A percentile compares a stretch with the other conserved stretches of the same genome.
phyloP scores from a whole-genome alignment of 331 rosid genomes.

The Stylosanthes scabra region DNA sequence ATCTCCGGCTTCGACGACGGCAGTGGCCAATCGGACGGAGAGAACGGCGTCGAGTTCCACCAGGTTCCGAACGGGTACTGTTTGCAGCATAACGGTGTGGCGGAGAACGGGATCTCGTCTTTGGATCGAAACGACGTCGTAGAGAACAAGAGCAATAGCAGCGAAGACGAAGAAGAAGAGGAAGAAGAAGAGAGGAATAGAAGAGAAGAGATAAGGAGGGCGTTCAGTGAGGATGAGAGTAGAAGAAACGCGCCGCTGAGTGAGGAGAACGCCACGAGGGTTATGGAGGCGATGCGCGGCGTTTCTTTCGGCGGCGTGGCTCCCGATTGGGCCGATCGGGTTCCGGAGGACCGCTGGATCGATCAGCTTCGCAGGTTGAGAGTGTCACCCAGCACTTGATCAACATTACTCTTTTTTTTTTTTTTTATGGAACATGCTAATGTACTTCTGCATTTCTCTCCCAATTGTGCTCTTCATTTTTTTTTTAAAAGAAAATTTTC shows the following conservation, averaged over 20 bases:
- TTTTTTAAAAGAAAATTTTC: too few species aligned
- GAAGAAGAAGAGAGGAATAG: conserved; percentile 33
- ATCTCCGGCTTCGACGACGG: conserved; percentile 61
- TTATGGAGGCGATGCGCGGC: conserved; percentile 90
- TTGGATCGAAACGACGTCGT: conserved; percentile 56
- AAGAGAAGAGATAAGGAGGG: conserved; percentile 55
- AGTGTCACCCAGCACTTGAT: conserved; percentile 44
- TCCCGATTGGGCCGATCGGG: conserved; percentile 71
- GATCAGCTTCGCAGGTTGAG: conserved; percentile 68
- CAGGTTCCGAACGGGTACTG: conserved; percentile 62
- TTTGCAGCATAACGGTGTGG: conserved; percentile 42
- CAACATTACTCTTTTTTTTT: too few species aligned
- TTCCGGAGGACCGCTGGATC: conserved; percentile 77
- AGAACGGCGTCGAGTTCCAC: conserved; percentile 38
- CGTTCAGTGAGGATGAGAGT: conserved; percentile 79
- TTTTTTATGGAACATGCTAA: too few species aligned
- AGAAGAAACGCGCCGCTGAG: conserved; percentile 76
- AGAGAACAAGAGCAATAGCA: conserved; percentile 52
- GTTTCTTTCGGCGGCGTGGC: conserved; percentile 67
- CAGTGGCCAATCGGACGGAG: conserved; percentile 50
- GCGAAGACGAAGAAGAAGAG: conserved; percentile 46
- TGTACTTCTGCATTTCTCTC: too few species aligned
- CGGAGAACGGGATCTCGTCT: conserved; percentile 67
- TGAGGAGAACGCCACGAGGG: conserved; percentile 75
- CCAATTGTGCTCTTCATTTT: too few species aligned